phyloP scores from a whole-genome alignment of 2,329 filamentous ascomycete genomes.

The Talaromyces sp. region DNA sequence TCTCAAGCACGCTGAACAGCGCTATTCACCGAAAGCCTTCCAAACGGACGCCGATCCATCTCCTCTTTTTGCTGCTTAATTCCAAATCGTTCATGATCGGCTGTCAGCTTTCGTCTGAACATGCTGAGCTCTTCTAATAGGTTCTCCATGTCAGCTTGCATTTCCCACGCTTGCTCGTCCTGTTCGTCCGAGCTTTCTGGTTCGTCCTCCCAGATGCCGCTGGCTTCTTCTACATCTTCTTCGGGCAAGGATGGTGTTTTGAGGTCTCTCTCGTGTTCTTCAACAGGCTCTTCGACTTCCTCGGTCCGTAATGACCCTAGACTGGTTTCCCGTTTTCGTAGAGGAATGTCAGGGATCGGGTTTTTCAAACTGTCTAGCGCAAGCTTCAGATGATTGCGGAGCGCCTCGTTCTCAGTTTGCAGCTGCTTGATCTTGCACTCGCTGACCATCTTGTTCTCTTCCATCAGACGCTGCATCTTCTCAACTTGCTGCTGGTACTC shows the following conservation, averaged over 20 bases:
- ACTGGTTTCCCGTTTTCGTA: constrained; percentile 30
- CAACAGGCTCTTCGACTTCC: constrained; percentile 51
- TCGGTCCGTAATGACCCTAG: constrained; percentile 17
- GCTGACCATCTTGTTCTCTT: constrained; percentile 82
- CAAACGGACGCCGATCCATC: constrained; percentile 25
- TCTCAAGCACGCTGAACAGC: constrained; percentile 12
- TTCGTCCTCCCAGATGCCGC: constrained; percentile 38
- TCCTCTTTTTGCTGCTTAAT: constrained; percentile 16
- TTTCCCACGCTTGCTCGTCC: constrained; percentile 50
- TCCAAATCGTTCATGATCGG: constrained; percentile 54
- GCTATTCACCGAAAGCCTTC: constrained; percentile 24
- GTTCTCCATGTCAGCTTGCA: constrained; percentile 80
- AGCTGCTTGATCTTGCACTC: constrained; percentile 92
- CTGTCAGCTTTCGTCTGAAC: constrained; percentile 80
- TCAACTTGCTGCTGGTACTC: constrained; percentile 90
- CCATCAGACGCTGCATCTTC: constrained; percentile 91
- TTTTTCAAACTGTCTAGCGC: constrained; percentile 84
- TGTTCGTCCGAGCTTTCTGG: constrained; percentile 40
- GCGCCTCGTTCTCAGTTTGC: constrained; percentile 82
- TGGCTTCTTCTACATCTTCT: constrained; percentile 20
- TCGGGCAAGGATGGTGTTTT: constrained; percentile 19
- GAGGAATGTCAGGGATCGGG: constrained; percentile 62
- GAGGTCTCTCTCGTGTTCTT: constrained; percentile 46
- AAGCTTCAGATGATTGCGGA: constrained; percentile 81
- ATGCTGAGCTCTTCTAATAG: constrained; percentile 73